A percentile compares a stretch with the other conserved stretches of the same genome.
Evolutionary conservation across 305 asterid species (phyloP).

Genomic region (Petunia hybrid): DNA sequence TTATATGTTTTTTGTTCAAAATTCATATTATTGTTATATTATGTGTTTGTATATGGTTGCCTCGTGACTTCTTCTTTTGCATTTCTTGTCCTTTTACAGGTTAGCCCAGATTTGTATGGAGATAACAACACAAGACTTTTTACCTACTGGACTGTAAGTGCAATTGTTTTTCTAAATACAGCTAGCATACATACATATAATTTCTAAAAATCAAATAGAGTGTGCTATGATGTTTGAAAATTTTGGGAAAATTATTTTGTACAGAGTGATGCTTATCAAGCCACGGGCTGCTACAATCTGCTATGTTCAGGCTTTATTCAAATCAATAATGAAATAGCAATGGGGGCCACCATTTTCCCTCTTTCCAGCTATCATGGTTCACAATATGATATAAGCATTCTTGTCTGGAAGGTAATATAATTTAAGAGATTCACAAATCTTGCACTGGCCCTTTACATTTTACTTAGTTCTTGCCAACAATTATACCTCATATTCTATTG

Average conservation of each 20-base stretch:
- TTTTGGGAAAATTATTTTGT: neutral
- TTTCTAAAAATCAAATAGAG: neutral
- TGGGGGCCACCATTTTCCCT: slow-evolving; percentile 77
- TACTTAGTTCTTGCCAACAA: slow-evolving; percentile 22
- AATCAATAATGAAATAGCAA: slow-evolving; percentile 64
- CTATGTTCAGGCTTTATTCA: slow-evolving; percentile 70
- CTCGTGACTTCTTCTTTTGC: slow-evolving; percentile 18
- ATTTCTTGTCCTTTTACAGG: slow-evolving; percentile 48
- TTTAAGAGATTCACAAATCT: neutral
- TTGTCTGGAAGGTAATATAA: slow-evolving; percentile 68
- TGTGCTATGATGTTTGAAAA: slow-evolving; percentile 1
- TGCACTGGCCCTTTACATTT: neutral
- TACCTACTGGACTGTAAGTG: slow-evolving; percentile 70
- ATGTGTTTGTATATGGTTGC: neutral
- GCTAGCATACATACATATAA: slow-evolving; percentile 36
- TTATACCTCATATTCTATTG: slow-evolving; percentile 23
- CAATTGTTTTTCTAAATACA: slow-evolving; percentile 22
- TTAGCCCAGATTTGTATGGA: slow-evolving; percentile 73
- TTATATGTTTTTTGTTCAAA: neutral
- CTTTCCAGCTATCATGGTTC: slow-evolving; percentile 52
- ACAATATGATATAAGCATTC: slow-evolving; percentile 75
- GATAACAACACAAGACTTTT: slow-evolving; percentile 73
- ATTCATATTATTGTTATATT: neutral
- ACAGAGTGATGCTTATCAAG: slow-evolving; percentile 76
- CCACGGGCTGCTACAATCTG: slow-evolving; percentile 73